phyloP scores from a whole-genome alignment of 495 filamentous ascomycete species.

The Delitschia confertaspora region DNA sequence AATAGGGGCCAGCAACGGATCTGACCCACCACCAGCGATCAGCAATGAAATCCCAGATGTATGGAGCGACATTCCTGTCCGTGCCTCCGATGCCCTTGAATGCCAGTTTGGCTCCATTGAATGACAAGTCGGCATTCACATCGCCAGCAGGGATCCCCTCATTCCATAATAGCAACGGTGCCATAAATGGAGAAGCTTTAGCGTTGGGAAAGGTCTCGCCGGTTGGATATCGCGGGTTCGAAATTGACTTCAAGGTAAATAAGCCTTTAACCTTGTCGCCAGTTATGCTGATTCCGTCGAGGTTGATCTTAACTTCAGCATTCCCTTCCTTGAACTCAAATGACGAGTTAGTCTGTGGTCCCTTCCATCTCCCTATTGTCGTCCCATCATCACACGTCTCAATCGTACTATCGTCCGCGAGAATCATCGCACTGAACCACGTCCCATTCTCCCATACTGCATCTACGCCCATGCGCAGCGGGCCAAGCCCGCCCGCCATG shows the following conservation, averaged over 20 bases:
- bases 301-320: background rate
- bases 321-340: background rate
- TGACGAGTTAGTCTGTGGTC: background rate
- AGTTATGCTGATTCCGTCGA: background rate
- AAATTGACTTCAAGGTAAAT: background rate
- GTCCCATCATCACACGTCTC: background rate
- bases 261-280: background rate
- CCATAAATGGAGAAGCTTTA: background rate
- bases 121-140: background rate
- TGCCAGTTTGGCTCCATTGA: background rate
- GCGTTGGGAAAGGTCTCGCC: too few species aligned
- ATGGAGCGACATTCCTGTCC: background rate
- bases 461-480: too few species aligned
- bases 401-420: too few species aligned
- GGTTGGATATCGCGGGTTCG: background rate
- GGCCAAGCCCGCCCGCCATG: too few species aligned
- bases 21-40: background rate
- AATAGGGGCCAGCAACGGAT: background rate
- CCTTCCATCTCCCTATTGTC: background rate
- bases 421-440: too few species aligned
- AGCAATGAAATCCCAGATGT: background rate
- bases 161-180: background rate
- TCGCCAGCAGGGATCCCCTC: background rate
- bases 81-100: background rate
- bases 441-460: too few species aligned